Evolutionary conservation across 495 filamentous ascomycete genomes (phyloP), one percentile per base, ranked within the genome.

Genomic region (Annulohypoxylon maeteangense): DNA sequence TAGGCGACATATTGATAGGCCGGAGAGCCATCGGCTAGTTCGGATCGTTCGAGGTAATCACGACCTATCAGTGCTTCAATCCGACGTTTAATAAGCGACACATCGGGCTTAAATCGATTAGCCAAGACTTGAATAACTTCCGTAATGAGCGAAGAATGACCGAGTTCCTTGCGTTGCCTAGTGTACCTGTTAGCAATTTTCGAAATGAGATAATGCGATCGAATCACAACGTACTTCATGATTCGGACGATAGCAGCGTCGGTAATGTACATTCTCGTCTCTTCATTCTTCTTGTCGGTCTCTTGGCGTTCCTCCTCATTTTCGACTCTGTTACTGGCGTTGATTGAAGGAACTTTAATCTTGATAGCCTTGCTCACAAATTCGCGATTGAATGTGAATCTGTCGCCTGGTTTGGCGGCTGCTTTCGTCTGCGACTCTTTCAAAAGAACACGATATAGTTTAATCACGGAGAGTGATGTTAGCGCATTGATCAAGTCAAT

Each of bases 241-340:
- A 95, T 96, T 14, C 94, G 84, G 38, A 99, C 96, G 62, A 99
- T 82, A 4, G 93, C 93, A 40, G 95, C 94, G 75, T 98, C 95
- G 54, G 97, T 91, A 18, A 88, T 86, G 45, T 90, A 89, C 10
- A 85, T 88, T 18, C 95, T 85, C 38, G 90, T 90, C 64, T 95
- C 90, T 59, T 93, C 89, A 73, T 94, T 94, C 76, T 92, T 94
- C 74, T 91, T 89, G 78, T 97, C 92, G 1, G 95, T 98, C 68
- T 94, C 90, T 72, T 90, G 90, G 5, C 94, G 84, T 81, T 98
- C 95, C 11, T 91, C 87, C 25, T 91, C 87, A 55, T 86, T 91
- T 78, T 99, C 95, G 0, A 96, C 93, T 70, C 91, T 95, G 75
- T 93, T 97, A 2, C 94, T 87, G 16, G 92, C 91, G 57, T 93